phyloP scores from a whole-genome alignment of 306 rosid genomes.

The Dicorynia guianensis region DNA sequence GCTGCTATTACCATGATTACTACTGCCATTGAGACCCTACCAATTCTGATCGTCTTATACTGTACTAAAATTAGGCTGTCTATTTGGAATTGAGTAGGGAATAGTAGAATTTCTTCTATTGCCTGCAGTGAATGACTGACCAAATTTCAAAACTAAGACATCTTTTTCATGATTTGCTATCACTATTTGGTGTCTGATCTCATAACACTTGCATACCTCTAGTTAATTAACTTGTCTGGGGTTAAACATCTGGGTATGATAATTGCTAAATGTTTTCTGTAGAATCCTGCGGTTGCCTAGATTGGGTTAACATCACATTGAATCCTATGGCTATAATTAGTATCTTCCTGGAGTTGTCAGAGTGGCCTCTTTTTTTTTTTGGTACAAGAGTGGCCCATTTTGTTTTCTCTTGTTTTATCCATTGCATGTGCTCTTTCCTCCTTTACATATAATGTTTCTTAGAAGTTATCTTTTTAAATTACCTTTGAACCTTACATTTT shows the following conservation, averaged over 20 bases:
- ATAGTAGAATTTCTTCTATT: conserved; percentile 22
- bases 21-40: conserved; percentile 34
- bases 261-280: conserved; percentile 18
- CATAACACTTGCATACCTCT: conserved; percentile 1
- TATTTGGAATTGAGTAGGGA: conserved; percentile 27
- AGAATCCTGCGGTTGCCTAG: conserved; percentile 7
- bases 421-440: neutral
- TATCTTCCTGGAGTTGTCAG: conserved; percentile 17
- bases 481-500: neutral
- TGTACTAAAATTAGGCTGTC: conserved; percentile 37
- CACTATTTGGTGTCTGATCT: conserved; percentile 30
- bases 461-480: conserved; percentile 11
- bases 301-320: conserved; percentile 23
- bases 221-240: conserved; percentile 19
- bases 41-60: conserved; percentile 27
- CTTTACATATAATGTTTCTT: neutral
- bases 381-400: neutral
- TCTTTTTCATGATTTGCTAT: neutral
- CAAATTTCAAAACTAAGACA: conserved; percentile 2
- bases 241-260: conserved; percentile 27
- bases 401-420: neutral
- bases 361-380: neutral
- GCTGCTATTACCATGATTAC: conserved; percentile 49
- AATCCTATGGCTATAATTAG: conserved; percentile 8
- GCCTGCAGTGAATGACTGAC: conserved; percentile 23